Evolutionary conservation across 1,284 basidiomycete genomes (phyloP).

Genomic region (Paramarasmius palmivorus): DNA sequence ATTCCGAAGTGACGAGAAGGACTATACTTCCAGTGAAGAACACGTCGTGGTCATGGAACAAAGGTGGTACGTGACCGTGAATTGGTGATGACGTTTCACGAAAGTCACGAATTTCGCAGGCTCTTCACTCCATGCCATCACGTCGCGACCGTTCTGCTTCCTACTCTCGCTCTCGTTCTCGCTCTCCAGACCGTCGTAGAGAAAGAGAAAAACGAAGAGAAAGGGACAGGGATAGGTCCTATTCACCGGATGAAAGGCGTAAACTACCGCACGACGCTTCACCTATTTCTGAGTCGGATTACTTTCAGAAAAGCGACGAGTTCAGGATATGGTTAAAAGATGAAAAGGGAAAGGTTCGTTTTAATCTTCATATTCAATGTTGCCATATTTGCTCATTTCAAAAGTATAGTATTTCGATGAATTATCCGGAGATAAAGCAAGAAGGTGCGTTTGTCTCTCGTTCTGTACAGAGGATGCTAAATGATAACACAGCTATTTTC

Average conservation of each 20-base stretch:
- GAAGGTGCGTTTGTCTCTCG: constrained; percentile 51
- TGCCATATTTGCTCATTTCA: constrained; percentile 2
- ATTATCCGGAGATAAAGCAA: constrained; percentile 69
- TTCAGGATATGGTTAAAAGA: constrained; percentile 78
- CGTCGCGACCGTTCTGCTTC: neutral
- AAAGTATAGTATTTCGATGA: constrained; percentile 70
- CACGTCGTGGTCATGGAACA: no score
- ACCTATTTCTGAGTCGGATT: constrained; percentile 69
- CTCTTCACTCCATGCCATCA: neutral
- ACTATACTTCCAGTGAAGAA: no score
- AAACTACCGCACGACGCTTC: constrained; percentile 52
- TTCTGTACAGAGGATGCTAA: constrained; percentile 25
- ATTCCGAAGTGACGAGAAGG: no score
- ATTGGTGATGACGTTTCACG: no score
- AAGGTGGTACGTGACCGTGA: no score
- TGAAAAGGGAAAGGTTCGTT: constrained; percentile 69
- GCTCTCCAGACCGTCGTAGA: neutral
- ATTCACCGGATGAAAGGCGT: neutral
- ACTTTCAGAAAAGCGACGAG: constrained; percentile 76
- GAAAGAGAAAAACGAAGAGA: constrained; percentile 1
- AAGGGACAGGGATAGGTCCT: neutral
- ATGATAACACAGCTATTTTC: constrained; percentile 64
- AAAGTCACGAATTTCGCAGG: no score
- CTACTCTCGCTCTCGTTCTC: constrained; percentile 2
- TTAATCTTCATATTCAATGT: constrained; percentile 5